Conservation (phyloP, 441 rosid genomes). For the Populus hybrid region DNA sequence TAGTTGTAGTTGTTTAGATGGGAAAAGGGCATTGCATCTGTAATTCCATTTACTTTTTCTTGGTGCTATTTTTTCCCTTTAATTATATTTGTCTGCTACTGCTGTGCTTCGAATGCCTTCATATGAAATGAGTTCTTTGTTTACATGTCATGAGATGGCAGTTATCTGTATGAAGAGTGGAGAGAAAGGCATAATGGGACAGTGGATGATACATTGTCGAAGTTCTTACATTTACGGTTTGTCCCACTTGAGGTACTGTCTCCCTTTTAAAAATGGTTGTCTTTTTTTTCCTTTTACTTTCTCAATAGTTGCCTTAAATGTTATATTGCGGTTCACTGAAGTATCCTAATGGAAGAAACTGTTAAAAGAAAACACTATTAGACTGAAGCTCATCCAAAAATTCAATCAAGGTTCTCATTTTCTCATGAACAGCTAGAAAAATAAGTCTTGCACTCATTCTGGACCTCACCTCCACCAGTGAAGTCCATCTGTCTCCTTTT, state of each 20-base stretch:
- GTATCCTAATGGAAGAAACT: not conserved
- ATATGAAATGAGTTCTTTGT: not conserved
- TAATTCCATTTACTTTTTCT: not conserved
- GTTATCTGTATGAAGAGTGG: conserved; percentile 81
- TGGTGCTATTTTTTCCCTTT: not conserved
- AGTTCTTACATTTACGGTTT: conserved; percentile 43
- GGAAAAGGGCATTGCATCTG: not conserved
- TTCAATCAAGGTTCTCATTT: not conserved
- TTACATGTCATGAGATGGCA: conserved; percentile 36
- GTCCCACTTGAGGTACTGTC: conserved; percentile 62
- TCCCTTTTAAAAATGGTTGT: conserved; percentile 14
- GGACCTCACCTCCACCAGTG: not conserved
- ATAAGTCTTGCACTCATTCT: not conserved
- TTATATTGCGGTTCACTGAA: not conserved
- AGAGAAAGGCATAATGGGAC: conserved; percentile 49
- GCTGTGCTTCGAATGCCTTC: not conserved
- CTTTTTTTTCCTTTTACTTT: not conserved
- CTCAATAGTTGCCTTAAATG: not conserved
- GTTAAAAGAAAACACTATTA: not conserved
- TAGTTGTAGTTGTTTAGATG: not conserved
- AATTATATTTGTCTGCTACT: not conserved
- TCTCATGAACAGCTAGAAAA: not conserved
- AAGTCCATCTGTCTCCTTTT: not conserved
- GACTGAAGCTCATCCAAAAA: not conserved
- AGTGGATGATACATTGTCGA: conserved; percentile 38